These are phyloP conservation scores for Juglanconis sp. DNA, from an alignment of 2,329 filamentous ascomycete genomes.

Conservation along the genomic window DNA sequence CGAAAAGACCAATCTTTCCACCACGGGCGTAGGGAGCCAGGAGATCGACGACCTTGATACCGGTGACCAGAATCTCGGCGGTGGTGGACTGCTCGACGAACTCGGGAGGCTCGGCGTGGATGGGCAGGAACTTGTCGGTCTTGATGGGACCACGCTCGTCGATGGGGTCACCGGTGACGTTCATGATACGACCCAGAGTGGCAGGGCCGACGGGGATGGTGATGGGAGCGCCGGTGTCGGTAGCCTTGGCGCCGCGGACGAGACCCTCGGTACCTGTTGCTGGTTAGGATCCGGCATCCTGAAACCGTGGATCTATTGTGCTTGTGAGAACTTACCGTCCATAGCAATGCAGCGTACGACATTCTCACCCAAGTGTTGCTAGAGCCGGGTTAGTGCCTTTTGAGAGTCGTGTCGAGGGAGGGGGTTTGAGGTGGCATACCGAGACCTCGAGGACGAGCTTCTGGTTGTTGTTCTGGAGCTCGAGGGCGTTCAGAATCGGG, in stretches of 20 bases:
- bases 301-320: slow-evolving; percentile 8
- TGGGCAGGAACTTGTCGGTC: slow-evolving; percentile 79
- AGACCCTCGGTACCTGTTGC: slow-evolving; percentile 94
- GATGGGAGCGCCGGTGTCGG: slow-evolving; percentile 92
- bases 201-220: slow-evolving; percentile 90
- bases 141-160: slow-evolving; percentile 99
- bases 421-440: slow-evolving; percentile 53
- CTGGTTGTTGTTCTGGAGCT: slow-evolving; percentile 85
- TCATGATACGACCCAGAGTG: slow-evolving; percentile 98
- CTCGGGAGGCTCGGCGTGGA: slow-evolving; percentile 88
- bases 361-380: slow-evolving; percentile 99
- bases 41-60: slow-evolving; percentile 99
- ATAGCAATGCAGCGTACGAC: slow-evolving; percentile 99
- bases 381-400: slow-evolving; percentile 35
- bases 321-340: slow-evolving; percentile 72
- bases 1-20: slow-evolving; percentile 99
- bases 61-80: slow-evolving; percentile 95
- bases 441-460: slow-evolving; percentile 96
- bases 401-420: not conserved
- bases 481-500: slow-evolving; percentile 94
- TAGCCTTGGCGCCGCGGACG: slow-evolving; percentile 80
- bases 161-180: slow-evolving; percentile 99
- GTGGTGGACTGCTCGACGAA: slow-evolving; percentile 95
- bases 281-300: slow-evolving; percentile 12
- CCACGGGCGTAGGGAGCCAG: slow-evolving; percentile 99